Base-by-base conservation (phyloP, 805 yeast genomes). In the Metschnikowia henanensis region DNA sequence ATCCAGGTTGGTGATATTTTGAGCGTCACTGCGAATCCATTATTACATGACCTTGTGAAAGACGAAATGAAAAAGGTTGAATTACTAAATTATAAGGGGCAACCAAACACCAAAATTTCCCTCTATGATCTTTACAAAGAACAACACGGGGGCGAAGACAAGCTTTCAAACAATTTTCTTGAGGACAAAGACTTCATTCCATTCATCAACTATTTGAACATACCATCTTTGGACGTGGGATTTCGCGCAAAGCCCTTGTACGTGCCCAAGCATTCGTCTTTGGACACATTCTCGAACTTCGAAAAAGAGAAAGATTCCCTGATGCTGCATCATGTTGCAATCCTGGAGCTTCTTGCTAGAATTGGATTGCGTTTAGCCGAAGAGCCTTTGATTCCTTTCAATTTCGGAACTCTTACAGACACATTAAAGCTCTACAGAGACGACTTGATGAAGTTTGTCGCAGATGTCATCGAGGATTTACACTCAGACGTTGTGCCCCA, bases 331-430 rank as follows among this genome's bases (percentile, higher is more conserved):
- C 89, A 84, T 56, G 57, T 66, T 7, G 75, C 79, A 15, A 56
- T 89, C 47, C 76, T 81, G 3, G 76, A 81, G 42, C 57, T 85
- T 18, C 56, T 84, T 1, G 70, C 86, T 4, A 67, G 74, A 35
- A 49, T 83, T 3, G 64, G 76, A 0, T 57, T 89, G n/a, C 73
- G 77, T 36, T 57, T 85, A n/a, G 77, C 82, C 0, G 96, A 90
- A 53, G 76, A 75, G 31, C 95, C 97, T 1, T 61, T 88, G 31
- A 68, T 91, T 15, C 96, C 96, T 2, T 84, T 75, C 52, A 78
- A 82, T 57, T 61, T 87, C 28, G 61, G 59, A 3, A 66, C 68
- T 5, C 72, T 79, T 46, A 76, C 78, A 6, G 58, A 65, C 1
- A 65, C 64, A 7, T 51, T 87, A 46, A 68, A 66, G 17, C 57